Percentiles rank a stretch among this genome's conserved stretches.
Conservation (phyloP, 805 yeast species). For the Myxozyma melibiosi region DNA sequence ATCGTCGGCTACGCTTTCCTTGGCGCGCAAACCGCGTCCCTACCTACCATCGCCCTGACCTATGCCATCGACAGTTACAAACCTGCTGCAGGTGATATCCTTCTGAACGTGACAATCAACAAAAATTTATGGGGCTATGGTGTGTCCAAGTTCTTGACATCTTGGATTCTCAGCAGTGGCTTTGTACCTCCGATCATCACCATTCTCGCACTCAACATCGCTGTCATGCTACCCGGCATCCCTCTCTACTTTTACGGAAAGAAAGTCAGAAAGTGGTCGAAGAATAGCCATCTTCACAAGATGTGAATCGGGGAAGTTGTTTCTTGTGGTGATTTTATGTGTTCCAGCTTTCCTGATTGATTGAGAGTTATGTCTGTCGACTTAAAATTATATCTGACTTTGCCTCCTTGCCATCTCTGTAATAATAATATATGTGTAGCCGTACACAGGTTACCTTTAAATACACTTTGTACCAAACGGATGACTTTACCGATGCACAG, state of each 20-base stretch:
- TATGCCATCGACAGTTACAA: conserved; percentile 8
- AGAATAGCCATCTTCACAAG: background rate
- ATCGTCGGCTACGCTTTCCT: background rate
- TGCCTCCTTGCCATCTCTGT: no score
- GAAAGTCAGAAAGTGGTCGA: conserved; percentile 1
- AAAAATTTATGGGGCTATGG: conserved; percentile 10
- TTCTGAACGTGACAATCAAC: conserved; percentile 1
- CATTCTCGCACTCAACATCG: background rate
- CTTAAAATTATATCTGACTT: no score
- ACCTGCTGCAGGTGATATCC: conserved; percentile 4
- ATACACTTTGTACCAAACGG: no score
- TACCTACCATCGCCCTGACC: conserved; percentile 3
- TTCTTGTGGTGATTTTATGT: background rate
- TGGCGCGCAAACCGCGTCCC: conserved; percentile 1
- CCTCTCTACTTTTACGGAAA: conserved; percentile 2
- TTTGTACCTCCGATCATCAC: background rate
- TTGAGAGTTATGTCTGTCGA: no score
- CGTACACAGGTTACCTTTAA: no score
- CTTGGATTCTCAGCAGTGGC: background rate
- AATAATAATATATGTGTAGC: no score
- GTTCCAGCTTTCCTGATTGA: background rate
- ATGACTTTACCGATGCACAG: no score
- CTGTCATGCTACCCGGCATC: background rate
- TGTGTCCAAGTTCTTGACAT: background rate
- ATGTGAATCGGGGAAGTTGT: background rate